A percentile compares a stretch with the other conserved stretches of the same genome.
These are phyloP conservation scores for Pythium utonaiense DNA, from an alignment of 352 stramenopile species.

Conservation along the genomic window DNA sequence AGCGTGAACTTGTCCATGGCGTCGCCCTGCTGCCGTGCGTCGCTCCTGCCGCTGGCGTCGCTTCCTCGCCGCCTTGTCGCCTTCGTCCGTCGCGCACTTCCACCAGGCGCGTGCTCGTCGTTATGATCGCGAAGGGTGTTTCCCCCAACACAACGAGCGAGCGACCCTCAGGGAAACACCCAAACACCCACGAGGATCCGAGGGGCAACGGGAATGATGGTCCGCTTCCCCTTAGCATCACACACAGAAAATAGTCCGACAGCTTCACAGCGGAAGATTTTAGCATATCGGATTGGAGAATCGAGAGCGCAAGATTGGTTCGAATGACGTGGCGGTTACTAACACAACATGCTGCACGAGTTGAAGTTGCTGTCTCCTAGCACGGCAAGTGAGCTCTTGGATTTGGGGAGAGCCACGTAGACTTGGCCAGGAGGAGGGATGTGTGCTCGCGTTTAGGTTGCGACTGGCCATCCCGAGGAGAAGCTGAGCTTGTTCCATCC, in stretches of 20 bases:
- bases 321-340: conserved; percentile 3
- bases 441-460: neutral
- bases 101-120: no score
- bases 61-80: neutral
- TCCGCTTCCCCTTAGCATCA: neutral
- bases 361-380: no score
- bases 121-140: neutral
- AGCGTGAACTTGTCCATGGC: conserved; percentile 83
- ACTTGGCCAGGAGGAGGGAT: no score
- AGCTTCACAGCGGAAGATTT: conserved; percentile 5
- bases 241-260: neutral
- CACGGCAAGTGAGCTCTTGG: no score
- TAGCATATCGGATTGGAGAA: conserved; percentile 9
- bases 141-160: neutral
- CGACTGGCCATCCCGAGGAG: conserved; percentile 39
- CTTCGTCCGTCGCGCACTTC: conserved; percentile 3
- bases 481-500: conserved; percentile 55
- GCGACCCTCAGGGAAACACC: conserved; percentile 26
- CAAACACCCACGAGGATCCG: conserved; percentile 18
- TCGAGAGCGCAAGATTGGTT: neutral
- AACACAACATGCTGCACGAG: neutral
- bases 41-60: neutral
- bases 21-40: conserved; percentile 7
- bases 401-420: no score
- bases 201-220: conserved; percentile 18